Conservation (phyloP, 768 basidiomycete species). For the Leccinellum albellum region DNA sequence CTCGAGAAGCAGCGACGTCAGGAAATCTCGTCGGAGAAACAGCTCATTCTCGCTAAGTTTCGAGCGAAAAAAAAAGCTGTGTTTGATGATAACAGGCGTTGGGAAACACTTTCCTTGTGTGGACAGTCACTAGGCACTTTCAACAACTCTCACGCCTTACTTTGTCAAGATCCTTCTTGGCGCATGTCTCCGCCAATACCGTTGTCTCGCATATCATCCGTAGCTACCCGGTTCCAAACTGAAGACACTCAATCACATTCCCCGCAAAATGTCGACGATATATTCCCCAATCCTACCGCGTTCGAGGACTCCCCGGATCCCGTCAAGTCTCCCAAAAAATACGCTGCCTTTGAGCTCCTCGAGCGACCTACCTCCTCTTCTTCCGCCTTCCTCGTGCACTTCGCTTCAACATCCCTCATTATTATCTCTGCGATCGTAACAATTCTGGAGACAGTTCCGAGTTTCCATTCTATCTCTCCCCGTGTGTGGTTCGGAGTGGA, state of each 20-base stretch:
- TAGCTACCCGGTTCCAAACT: constrained; percentile 38
- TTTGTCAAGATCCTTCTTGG: neutral
- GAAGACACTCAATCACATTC: constrained; percentile 37
- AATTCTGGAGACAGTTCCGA: constrained; percentile 74
- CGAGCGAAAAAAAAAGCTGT: no score
- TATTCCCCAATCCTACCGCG: constrained; percentile 36
- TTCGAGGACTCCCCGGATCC: constrained; percentile 33
- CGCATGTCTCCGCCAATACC: constrained; percentile 32
- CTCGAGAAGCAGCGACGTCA: neutral
- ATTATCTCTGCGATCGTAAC: constrained; percentile 72
- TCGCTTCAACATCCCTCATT: constrained; percentile 68
- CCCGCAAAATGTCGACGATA: constrained; percentile 35
- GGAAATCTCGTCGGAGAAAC: no score
- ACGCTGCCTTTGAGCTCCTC: constrained; percentile 63
- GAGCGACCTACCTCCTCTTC: constrained; percentile 77
- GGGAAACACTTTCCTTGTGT: constrained; percentile 1
- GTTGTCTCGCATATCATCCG: constrained; percentile 21
- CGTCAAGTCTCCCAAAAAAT: constrained; percentile 50
- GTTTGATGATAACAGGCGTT: no score
- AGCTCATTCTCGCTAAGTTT: no score
- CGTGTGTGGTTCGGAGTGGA: constrained; percentile 85
- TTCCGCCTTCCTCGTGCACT: constrained; percentile 73
- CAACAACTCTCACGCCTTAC: no score
- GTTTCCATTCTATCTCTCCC: constrained; percentile 64
- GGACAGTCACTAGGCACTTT: neutral